Evolutionary conservation across 2,329 filamentous ascomycete species (phyloP).

Genomic region (Neoascochyta sp.): DNA sequence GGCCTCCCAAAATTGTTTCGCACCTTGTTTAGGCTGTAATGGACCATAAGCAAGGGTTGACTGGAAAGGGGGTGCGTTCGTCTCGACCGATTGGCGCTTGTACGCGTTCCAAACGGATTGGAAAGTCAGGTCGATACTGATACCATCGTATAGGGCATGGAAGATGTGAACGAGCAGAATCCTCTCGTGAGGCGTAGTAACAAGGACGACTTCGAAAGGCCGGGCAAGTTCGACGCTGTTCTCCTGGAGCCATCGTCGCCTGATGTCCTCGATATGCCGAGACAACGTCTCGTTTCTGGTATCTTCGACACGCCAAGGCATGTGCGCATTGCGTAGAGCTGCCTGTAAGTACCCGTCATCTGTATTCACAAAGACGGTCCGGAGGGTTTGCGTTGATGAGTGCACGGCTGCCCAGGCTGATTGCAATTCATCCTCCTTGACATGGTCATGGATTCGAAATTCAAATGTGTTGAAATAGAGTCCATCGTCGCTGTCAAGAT

Average conservation of each 20-base stretch:
- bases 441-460: conserved; percentile 50
- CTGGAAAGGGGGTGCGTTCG: conserved; percentile 56
- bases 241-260: conserved; percentile 51
- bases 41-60: conserved; percentile 68
- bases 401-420: conserved; percentile 58
- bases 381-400: conserved; percentile 58
- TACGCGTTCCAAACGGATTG: conserved; percentile 56
- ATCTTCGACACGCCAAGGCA: conserved; percentile 11
- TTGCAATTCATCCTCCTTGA: conserved; percentile 50
- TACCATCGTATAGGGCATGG: conserved; percentile 84
- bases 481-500: conserved; percentile 53
- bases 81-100: conserved; percentile 14
- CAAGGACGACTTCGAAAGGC: conserved; percentile 53
- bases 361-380: conserved; percentile 70
- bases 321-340: conserved; percentile 49
- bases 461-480: conserved; percentile 77
- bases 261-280: conserved; percentile 24
- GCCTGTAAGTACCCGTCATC: conserved; percentile 74
- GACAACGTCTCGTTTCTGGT: conserved; percentile 22
- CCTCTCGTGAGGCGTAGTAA: conserved; percentile 30
- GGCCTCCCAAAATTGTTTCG: conserved; percentile 64
- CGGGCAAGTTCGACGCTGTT: conserved; percentile 50
- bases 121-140: conserved; percentile 68
- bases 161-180: conserved; percentile 67
- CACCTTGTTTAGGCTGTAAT: conserved; percentile 49